Conservation (phyloP, 2,329 filamentous ascomycete genomes). For the Neofusicoccum umdonicola region DNA sequence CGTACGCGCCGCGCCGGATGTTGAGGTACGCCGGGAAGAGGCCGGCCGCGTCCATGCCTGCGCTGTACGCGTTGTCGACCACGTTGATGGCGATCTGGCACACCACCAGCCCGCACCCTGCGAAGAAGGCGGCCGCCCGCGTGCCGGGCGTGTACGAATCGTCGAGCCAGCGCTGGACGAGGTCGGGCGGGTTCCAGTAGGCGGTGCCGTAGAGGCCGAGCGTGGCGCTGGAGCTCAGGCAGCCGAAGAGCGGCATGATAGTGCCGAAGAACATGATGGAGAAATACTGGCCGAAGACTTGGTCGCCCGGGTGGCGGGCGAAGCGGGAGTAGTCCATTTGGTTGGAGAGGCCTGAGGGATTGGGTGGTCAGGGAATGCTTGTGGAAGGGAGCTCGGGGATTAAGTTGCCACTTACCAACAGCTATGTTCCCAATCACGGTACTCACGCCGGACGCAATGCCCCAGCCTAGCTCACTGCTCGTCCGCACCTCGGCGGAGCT, state of each 20-base stretch:
- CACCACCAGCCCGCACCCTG: constrained; percentile 44
- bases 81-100: constrained; percentile 47
- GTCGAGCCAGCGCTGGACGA: constrained; percentile 23
- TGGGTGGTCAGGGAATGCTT: no score
- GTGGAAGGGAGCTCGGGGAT: neutral
- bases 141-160: constrained; percentile 30
- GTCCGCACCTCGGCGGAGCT: constrained; percentile 11
- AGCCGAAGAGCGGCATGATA: constrained; percentile 40
- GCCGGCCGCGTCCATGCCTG: constrained; percentile 56
- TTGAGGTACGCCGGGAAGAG: constrained; percentile 55
- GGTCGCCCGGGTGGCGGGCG: constrained; percentile 38
- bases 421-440: constrained; percentile 26
- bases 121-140: constrained; percentile 49
- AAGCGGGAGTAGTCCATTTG: constrained; percentile 44
- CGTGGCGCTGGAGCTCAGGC: constrained; percentile 35
- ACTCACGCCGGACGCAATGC: constrained; percentile 35
- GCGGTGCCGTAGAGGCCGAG: constrained; percentile 34
- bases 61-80: constrained; percentile 50
- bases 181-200: constrained; percentile 33
- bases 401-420: neutral
- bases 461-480: constrained; percentile 35
- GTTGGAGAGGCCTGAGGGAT: neutral
- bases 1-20: constrained; percentile 54
- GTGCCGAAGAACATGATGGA: constrained; percentile 40
- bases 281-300: constrained; percentile 43